Conservation (phyloP, 2,329 filamentous ascomycete species). For the Exophiala oligosperma region DNA sequence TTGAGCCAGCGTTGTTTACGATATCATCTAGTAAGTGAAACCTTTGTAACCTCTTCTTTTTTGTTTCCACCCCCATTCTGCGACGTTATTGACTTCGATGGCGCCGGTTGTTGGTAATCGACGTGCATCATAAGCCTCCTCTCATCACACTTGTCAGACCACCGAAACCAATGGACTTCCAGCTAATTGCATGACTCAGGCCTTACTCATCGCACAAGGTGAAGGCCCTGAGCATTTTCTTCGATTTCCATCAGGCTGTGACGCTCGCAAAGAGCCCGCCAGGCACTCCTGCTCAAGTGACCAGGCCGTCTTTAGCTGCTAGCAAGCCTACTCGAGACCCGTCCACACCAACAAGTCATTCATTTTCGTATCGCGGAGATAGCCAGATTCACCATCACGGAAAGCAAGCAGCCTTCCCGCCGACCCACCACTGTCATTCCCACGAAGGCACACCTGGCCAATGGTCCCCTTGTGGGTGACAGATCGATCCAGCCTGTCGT, state of each 20-base stretch:
- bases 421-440: constrained; percentile 10
- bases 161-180: constrained; percentile 17
- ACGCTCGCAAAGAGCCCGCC: constrained; percentile 14
- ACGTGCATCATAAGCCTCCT: constrained; percentile 27
- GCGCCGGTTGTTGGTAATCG: constrained; percentile 27
- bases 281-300: constrained; percentile 3
- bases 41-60: constrained; percentile 1
- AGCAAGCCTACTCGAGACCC: constrained; percentile 11
- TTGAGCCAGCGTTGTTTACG: background rate
- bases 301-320: constrained; percentile 5
- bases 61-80: constrained; percentile 11
- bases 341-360: constrained; percentile 1
- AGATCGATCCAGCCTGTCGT: background rate
- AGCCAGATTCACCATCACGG: background rate
- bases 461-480: constrained; percentile 19
- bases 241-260: constrained; percentile 6
- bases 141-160: constrained; percentile 19
- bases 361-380: constrained; percentile 9
- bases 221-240: constrained; percentile 10
- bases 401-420: constrained; percentile 2
- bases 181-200: constrained; percentile 18
- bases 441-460: constrained; percentile 3
- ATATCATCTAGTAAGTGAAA: constrained; percentile 2
- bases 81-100: constrained; percentile 23
- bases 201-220: constrained; percentile 27